phyloP scores from a whole-genome alignment of 345 rosid species.

The Populus nigra region DNA sequence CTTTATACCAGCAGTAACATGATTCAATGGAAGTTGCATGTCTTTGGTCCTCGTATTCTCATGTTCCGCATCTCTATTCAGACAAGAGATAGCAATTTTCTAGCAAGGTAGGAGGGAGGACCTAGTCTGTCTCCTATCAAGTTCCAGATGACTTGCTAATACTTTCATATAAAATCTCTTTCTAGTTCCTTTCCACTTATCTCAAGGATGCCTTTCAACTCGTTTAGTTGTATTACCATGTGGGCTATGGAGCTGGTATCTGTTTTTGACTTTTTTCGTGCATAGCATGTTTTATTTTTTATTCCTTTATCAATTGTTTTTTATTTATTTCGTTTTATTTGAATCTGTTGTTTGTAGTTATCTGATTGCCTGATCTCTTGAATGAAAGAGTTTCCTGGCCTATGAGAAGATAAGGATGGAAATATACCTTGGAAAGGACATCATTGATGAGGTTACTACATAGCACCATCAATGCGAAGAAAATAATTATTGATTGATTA shows the following conservation, averaged over 20 bases:
- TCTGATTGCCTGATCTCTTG: neutral
- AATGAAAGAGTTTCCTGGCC: neutral
- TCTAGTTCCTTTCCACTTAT: too few relatives aligned
- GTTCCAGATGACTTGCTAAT: too few relatives aligned
- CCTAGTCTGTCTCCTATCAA: too few relatives aligned
- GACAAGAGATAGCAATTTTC: neutral
- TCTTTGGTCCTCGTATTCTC: neutral
- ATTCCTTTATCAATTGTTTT: neutral
- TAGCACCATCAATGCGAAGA: neutral
- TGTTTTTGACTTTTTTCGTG: neutral
- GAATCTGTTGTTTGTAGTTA: neutral
- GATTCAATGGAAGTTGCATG: neutral
- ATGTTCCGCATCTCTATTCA: neutral
- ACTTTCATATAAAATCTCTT: too few relatives aligned
- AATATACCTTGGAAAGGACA: neutral
- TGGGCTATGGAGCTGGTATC: neutral
- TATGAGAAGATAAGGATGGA: neutral
- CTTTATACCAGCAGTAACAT: neutral
- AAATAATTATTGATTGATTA: neutral
- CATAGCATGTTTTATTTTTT: neutral
- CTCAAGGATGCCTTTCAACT: neutral
- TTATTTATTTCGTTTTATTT: too few relatives aligned
- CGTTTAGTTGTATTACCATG: neutral
- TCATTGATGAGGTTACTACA: neutral
- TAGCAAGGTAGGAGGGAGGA: neutral